Conservation (phyloP, 306 rosid species). For the Phaseolus lunatus region DNA sequence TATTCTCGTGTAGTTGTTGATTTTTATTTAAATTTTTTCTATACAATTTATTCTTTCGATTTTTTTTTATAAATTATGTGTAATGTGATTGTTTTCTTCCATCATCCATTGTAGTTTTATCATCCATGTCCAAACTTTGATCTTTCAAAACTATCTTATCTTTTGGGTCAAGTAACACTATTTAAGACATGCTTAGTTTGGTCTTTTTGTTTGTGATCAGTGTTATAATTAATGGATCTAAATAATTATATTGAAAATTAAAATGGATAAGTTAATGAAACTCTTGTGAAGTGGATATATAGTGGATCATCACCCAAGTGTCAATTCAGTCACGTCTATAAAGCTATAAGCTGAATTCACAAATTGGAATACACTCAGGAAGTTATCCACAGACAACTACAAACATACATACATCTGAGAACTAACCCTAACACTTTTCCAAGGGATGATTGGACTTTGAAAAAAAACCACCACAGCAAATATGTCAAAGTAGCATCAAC, state of each 20-base stretch:
- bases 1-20: too few relatives aligned
- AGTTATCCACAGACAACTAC: conserved; percentile 42
- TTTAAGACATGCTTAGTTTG: conserved; percentile 1
- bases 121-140: not conserved
- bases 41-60: not conserved
- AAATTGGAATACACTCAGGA: conserved; percentile 44
- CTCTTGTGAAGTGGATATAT: conserved; percentile 41
- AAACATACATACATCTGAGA: conserved; percentile 35
- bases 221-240: not conserved
- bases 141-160: not conserved
- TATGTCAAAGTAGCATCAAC: conserved; percentile 27
- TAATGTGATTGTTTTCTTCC: not conserved
- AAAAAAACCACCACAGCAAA: conserved; percentile 21
- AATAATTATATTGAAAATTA: conserved; percentile 22
- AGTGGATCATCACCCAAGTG: conserved; percentile 57
- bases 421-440: conserved; percentile 53
- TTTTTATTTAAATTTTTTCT: too few relatives aligned
- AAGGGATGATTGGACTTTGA: conserved; percentile 39
- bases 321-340: conserved; percentile 61
- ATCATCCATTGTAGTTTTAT: not conserved
- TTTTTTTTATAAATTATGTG: not conserved
- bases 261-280: conserved; percentile 34
- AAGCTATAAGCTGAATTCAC: conserved; percentile 49
- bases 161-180: not conserved
- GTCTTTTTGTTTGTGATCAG: not conserved